Evolutionary conservation across 2,329 filamentous ascomycete genomes (phyloP), one percentile per base, ranked within the genome.

Genomic region (Cladosporium sphaerospermum): DNA sequence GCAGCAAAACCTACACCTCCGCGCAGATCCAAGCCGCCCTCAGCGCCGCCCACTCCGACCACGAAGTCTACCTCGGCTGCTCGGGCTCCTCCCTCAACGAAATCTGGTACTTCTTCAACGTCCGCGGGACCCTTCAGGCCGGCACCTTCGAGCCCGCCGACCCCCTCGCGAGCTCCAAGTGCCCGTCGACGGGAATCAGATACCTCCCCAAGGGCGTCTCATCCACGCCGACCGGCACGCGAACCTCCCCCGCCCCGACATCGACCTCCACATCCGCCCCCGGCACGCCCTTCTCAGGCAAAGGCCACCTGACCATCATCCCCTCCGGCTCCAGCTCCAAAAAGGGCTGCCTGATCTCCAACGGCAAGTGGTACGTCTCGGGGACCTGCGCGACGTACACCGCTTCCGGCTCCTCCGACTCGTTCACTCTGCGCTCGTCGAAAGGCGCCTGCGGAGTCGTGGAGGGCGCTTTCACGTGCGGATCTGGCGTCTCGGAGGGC

Each of bases 381-480:
- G 84, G 84, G 2, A 85, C 83, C 0, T 88, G 84, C 62, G 85
- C 85, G 1, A 85, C 79, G 0, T 85, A 81, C 65, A 81, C 76
- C 0, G 81, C 82, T 1, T 44, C 18, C 13, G 39, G 33, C 18
- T 33, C 48, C 3, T n/a, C 8, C 47, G 77, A 11, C 37, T 7
- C 76, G 40, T 82, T 83, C 69, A 83, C 79, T 0, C 67, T 85
- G 10, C 73, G 69, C 45, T 80, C 79, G 10, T 79, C 76, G 44
- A 84, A 82, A 62, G 82, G 82, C 6, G 68, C 65, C 11, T 88
- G 84, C 59, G 78, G 75, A 1, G 73, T 86, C 43, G 70, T 76
- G 4, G 67, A 71, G 3, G 76, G 75, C n/a, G 70, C 69, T 5
- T 73, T 86, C 40, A 75, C 71, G 11, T 87, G 84, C 63, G 79